These are phyloP conservation scores for Vigna nakashimae DNA, from an alignment of 306 rosid species.

Conservation along the genomic window DNA sequence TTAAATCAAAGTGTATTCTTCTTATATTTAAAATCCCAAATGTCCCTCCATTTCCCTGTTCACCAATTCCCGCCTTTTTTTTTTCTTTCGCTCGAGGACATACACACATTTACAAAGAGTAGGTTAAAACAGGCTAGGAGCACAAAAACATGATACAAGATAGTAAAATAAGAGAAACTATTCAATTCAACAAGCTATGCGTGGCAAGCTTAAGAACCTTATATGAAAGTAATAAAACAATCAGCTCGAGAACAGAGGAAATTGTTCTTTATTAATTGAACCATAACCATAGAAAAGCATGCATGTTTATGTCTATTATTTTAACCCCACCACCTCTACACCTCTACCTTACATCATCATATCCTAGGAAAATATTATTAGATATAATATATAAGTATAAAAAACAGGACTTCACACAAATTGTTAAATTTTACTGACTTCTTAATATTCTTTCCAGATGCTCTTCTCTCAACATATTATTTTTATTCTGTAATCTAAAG, in stretches of 20 bases:
- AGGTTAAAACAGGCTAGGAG: slow-evolving; percentile 31
- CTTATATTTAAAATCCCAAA: slow-evolving; percentile 30
- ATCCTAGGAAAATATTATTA: background rate
- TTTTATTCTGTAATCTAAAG: too few relatives aligned
- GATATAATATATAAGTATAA: too few relatives aligned
- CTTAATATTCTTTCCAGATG: too few relatives aligned
- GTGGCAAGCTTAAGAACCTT: slow-evolving; percentile 38
- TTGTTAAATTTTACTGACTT: too few relatives aligned
- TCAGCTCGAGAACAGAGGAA: slow-evolving; percentile 49
- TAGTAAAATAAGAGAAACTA: slow-evolving; percentile 22
- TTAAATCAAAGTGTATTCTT: background rate
- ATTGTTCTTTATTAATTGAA: slow-evolving; percentile 41
- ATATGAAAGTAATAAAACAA: slow-evolving; percentile 28
- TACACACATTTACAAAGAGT: slow-evolving; percentile 37
- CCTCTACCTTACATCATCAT: slow-evolving; percentile 30
- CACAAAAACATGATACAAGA: slow-evolving; percentile 47
- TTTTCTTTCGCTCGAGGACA: slow-evolving; percentile 5
- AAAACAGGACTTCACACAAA: too few relatives aligned
- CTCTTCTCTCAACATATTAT: too few relatives aligned
- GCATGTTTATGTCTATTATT: slow-evolving; percentile 38
- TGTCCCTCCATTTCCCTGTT: slow-evolving; percentile 24
- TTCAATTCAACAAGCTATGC: slow-evolving; percentile 4
- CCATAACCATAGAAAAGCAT: slow-evolving; percentile 45
- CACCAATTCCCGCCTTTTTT: slow-evolving; percentile 21
- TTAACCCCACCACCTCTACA: slow-evolving; percentile 39